phyloP scores from a whole-genome alignment of 148 eudicot genomes.

The Diospyros lotus region DNA sequence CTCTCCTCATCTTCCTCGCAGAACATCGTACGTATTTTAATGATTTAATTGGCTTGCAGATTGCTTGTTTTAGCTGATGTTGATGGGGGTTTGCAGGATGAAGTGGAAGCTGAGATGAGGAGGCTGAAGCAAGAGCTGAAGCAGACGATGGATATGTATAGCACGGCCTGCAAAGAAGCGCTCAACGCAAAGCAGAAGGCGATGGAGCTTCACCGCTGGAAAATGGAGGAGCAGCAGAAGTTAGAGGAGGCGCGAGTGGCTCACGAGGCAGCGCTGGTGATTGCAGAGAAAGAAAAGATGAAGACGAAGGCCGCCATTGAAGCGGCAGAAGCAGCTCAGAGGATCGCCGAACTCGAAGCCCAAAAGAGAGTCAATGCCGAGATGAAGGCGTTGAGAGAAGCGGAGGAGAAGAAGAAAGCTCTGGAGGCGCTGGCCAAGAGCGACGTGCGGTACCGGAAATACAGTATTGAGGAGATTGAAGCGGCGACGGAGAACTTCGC shows the following conservation, averaged over 20 bases:
- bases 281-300: slow-evolving; percentile 32
- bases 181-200: slow-evolving; percentile 68
- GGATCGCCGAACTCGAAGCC: slow-evolving; percentile 27
- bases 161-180: slow-evolving; percentile 93
- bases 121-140: slow-evolving; percentile 78
- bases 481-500: slow-evolving; percentile 39
- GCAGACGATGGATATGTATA: slow-evolving; percentile 84
- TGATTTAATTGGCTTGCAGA: no score
- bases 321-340: slow-evolving; percentile 24
- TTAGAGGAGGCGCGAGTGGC: slow-evolving; percentile 29
- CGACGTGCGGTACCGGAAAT: slow-evolving; percentile 42
- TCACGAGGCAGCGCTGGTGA: slow-evolving; percentile 33
- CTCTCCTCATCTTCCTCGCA: no score
- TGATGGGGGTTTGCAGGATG: slow-evolving; percentile 38
- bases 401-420: slow-evolving; percentile 13
- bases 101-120: slow-evolving; percentile 74
- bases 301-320: slow-evolving; percentile 18
- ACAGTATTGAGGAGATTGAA: slow-evolving; percentile 54
- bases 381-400: slow-evolving; percentile 4
- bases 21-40: no score
- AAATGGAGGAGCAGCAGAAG: slow-evolving; percentile 40
- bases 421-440: slow-evolving; percentile 17
- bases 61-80: no score
- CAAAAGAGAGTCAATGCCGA: slow-evolving; percentile 17
- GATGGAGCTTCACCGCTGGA: slow-evolving; percentile 52